phyloP scores from a whole-genome alignment of 1,139 yeast genomes.

The Hyphopichia khmerensis region DNA sequence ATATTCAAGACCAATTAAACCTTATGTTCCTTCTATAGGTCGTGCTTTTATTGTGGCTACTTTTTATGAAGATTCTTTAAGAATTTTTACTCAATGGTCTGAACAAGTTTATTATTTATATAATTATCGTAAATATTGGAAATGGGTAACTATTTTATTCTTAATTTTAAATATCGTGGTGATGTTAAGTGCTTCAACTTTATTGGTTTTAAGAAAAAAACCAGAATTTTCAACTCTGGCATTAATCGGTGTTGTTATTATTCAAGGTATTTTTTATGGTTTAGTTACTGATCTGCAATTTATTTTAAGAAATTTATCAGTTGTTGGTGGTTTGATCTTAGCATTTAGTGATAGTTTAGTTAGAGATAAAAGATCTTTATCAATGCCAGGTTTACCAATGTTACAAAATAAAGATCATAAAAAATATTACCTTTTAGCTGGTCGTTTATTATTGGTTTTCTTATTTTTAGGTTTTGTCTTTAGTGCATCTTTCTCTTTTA shows the following conservation, averaged over 20 bases:
- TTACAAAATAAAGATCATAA: conserved; percentile 79
- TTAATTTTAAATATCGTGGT: conserved; percentile 61
- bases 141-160: conserved; percentile 72
- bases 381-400: conserved; percentile 91
- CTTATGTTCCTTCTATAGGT: conserved; percentile 83
- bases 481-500: conserved; percentile 70
- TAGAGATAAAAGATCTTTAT: conserved; percentile 64
- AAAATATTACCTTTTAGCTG: conserved; percentile 84
- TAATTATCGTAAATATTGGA: conserved; percentile 77
- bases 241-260: conserved; percentile 67
- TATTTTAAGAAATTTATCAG: conserved; percentile 82
- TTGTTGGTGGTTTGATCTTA: conserved; percentile 88
- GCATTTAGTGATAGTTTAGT: conserved; percentile 90
- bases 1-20: conserved; percentile 54
- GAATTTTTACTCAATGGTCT: conserved; percentile 86
- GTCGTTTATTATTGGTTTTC: conserved; percentile 81
- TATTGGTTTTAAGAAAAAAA: conserved; percentile 69
- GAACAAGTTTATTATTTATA: conserved; percentile 87
- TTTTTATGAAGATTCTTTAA: conserved; percentile 83
- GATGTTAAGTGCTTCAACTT: conserved; percentile 73
- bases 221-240: conserved; percentile 73
- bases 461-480: conserved; percentile 86
- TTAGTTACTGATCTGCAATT: conserved; percentile 79
- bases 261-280: conserved; percentile 91
- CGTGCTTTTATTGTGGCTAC: conserved; percentile 92